Evolutionary conservation across 805 yeast genomes (phyloP).

Genomic region (Ogataea dorogensis): DNA sequence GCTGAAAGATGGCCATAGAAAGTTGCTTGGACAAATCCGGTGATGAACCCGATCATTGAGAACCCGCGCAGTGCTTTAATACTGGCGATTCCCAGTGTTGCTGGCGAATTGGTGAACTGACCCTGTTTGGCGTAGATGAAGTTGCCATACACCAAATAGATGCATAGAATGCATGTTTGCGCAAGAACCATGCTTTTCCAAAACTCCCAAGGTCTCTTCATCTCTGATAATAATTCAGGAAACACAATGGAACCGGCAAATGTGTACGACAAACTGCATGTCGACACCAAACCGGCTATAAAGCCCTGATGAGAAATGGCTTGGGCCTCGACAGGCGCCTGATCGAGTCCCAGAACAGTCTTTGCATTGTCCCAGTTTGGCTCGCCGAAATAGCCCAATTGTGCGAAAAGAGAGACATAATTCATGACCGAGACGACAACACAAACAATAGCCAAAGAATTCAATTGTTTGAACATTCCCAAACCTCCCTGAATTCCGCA

Average conservation of each 20-base stretch:
- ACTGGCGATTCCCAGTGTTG: slow-evolving; percentile 42
- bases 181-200: slow-evolving; percentile 46
- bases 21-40: slow-evolving; percentile 44
- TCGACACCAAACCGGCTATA: slow-evolving; percentile 35
- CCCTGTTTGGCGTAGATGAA: slow-evolving; percentile 46
- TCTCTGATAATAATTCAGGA: slow-evolving; percentile 47
- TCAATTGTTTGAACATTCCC: slow-evolving; percentile 41
- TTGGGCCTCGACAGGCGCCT: slow-evolving; percentile 21
- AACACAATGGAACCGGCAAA: slow-evolving; percentile 53
- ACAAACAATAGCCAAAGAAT: slow-evolving; percentile 32
- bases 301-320: slow-evolving; percentile 20
- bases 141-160: slow-evolving; percentile 42
- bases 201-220: slow-evolving; percentile 48
- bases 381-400: slow-evolving; percentile 18
- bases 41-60: slow-evolving; percentile 37
- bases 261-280: slow-evolving; percentile 46
- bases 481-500: slow-evolving; percentile 40
- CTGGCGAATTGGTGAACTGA: slow-evolving; percentile 43
- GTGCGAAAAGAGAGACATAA: slow-evolving; percentile 20
- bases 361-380: slow-evolving; percentile 25
- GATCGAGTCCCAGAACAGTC: slow-evolving; percentile 18
- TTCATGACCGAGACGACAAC: slow-evolving; percentile 19
- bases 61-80: slow-evolving; percentile 33
- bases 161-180: slow-evolving; percentile 38
- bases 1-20: slow-evolving; percentile 47